phyloP scores from a whole-genome alignment of 331 rosid species.

The Phaseolus coccineus region DNA sequence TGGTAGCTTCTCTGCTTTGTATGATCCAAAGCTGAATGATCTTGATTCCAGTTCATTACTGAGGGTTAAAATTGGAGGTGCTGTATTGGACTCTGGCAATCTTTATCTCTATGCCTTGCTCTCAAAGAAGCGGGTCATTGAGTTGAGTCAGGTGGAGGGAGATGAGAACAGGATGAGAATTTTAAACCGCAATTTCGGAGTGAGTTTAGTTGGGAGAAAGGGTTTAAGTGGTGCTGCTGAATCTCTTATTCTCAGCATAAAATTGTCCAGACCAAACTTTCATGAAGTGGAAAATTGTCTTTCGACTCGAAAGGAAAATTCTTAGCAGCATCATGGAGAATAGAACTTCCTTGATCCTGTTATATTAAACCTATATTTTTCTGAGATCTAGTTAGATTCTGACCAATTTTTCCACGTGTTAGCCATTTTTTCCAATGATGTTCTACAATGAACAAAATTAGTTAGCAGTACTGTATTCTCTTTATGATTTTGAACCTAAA shows the following conservation, averaged over 20 bases:
- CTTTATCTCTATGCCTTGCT: slow-evolving; percentile 65
- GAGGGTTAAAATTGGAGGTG: slow-evolving; percentile 68
- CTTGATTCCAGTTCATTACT: slow-evolving; percentile 64
- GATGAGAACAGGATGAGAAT: slow-evolving; percentile 65
- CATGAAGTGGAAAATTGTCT: slow-evolving; percentile 41
- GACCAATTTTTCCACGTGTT: slow-evolving; percentile 24
- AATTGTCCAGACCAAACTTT: slow-evolving; percentile 52
- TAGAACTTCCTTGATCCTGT: slow-evolving; percentile 10
- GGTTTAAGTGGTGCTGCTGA: slow-evolving; percentile 63
- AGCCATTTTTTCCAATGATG: slow-evolving; percentile 15
- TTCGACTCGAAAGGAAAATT: slow-evolving; percentile 25
- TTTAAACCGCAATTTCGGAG: slow-evolving; percentile 60
- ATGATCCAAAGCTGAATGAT: slow-evolving; percentile 61
- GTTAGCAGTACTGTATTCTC: slow-evolving; percentile 3
- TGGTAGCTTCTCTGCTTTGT: slow-evolving; percentile 77
- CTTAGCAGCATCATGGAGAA: slow-evolving; percentile 35
- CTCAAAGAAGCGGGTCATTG: slow-evolving; percentile 60
- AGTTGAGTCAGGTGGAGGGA: slow-evolving; percentile 68
- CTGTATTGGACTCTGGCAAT: slow-evolving; percentile 34
- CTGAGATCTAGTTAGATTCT: slow-evolving; percentile 26
- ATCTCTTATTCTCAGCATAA: slow-evolving; percentile 62
- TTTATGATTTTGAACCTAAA: slow-evolving; percentile 24
- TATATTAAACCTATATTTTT: neutral
- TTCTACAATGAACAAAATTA: slow-evolving; percentile 25
- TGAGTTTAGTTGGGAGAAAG: slow-evolving; percentile 77